Base-by-base conservation (phyloP, 371 early-diverging fungal genomes). In the Circinella umbellata region DNA sequence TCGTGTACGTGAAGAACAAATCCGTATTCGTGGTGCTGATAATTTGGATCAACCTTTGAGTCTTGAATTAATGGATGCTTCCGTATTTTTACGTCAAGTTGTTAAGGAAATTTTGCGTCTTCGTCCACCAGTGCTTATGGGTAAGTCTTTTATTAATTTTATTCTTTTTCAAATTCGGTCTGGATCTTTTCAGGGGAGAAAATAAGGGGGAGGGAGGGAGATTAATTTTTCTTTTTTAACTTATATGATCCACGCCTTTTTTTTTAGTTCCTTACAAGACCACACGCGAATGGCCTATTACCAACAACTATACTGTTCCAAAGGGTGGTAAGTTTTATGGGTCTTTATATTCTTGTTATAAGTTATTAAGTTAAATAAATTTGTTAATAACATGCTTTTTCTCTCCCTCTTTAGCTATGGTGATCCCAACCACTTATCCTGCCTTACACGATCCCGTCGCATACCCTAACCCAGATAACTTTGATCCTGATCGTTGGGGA, bases 71-170 rank as follows among this genome's bases (percentile, higher is more conserved):
- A 79, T 85, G 80, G 85, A 85, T 61, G 67, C 69, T 34, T 78
- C 78, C 8, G 49, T 66, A 34, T 85, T 82, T 59, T 67, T 82
- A 61, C 80, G 85, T 63, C 85, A 82, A 64, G 85, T 85, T 20
- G 75, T 82, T 53, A 85, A 82, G 71, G 85, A 85, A 60, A 73
- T 81, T 39, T 69, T 85, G 35, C 82, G 85, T 74, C 75, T 82
- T 27, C 81, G 82, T 54, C 85, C 85, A 61, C 85, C 85, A 27
- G 85, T 85, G 46, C 74, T 85, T 71, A 85, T 85, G 85, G 82
- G 73, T 76, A 65, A 73, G 38, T 57, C 42, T 42, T 42, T 27
- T 27, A 1, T 27, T n/a, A n/a, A n/a, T 27, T 27, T 27, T 27
- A 1, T 27, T 27, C 2, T 27, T 27, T 27, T 1, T 27, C 27